phyloP scores from a whole-genome alignment of 805 yeast species.

The Ogataea nitratoaversa region DNA sequence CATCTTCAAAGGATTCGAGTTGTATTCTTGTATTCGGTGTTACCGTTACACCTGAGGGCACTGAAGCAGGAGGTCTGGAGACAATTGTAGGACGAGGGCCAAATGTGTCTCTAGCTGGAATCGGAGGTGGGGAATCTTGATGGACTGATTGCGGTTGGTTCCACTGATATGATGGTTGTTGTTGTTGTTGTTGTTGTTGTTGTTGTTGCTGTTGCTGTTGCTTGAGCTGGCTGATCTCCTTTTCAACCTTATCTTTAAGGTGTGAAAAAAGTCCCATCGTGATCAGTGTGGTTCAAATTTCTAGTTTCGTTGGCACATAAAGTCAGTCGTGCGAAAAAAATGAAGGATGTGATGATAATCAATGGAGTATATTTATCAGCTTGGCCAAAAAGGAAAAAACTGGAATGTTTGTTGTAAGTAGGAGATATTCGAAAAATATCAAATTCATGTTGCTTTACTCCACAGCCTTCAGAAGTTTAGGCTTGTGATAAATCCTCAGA shows the following conservation, averaged over 20 bases:
- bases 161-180: not conserved
- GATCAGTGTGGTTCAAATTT: too few species aligned
- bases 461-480: too few species aligned
- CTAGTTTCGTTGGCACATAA: too few species aligned
- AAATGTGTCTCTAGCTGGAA: not conserved
- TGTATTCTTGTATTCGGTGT: not conserved
- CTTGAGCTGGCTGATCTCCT: not conserved
- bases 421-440: too few species aligned
- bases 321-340: too few species aligned
- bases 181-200: not conserved
- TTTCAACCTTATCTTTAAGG: conserved; percentile 12
- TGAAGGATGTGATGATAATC: too few species aligned
- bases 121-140: not conserved
- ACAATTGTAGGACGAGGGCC: conserved; percentile 23
- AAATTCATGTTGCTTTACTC: too few species aligned
- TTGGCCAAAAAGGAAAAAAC: too few species aligned
- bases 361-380: too few species aligned
- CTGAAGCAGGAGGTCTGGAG: conserved; percentile 23
- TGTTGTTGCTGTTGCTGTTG: conserved; percentile 2
- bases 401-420: too few species aligned
- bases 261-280: conserved; percentile 21
- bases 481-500: too few species aligned
- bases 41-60: too few species aligned
- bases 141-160: not conserved
- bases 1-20: not conserved